Evolutionary conservation across 140 eudicot genomes (phyloP), one percentile per base, ranked within the genome.

Genomic region (Flaveria floridana): DNA sequence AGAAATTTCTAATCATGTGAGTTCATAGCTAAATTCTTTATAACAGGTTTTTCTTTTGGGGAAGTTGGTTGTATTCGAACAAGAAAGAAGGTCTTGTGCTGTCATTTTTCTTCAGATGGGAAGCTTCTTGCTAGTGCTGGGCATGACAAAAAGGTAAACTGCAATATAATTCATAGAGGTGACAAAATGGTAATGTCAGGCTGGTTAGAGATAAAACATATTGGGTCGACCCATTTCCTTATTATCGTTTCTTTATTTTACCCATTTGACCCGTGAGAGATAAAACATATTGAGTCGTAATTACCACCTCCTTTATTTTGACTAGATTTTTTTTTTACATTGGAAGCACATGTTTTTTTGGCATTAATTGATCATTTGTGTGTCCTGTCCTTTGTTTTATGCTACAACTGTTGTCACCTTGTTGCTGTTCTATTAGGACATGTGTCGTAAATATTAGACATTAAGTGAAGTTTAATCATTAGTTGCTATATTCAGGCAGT

Each of bases 91-190:
- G 99, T 94, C 64, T 87, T 95, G 71, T 88, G 97, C 83, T 94
- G 99, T 77, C 97, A 94, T 75, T 94, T 94, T 65, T 94, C 99
- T 75, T 90, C 96, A 3, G 99, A 94, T 78, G 99, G 99, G 79
- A 94, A 94, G 82, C 79, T 86, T 86, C 84, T 94, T 34, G 99
- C 97, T 79, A 94, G 95, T 85, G 99, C 92, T 10, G 99, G 99
- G 44, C 97, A 94, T 81, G 99, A 94, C 86, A 87, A 87, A 83
- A 94, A 88, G 97, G 99, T 88, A 74, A 18, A 66, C 30, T 66
- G 71, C 71, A 66, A 18, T 18, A 41, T 66, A 39, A 16, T 12
- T 58, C 8, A 2, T 58, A 58, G 21, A 58, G 65, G 6, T 55
- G 76, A 25, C 39, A 71, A 61, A 53, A 61, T 20, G 52, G 70